phyloP scores from a whole-genome alignment of 2,329 filamentous ascomycete species.

The Colletotrichum cereale region DNA sequence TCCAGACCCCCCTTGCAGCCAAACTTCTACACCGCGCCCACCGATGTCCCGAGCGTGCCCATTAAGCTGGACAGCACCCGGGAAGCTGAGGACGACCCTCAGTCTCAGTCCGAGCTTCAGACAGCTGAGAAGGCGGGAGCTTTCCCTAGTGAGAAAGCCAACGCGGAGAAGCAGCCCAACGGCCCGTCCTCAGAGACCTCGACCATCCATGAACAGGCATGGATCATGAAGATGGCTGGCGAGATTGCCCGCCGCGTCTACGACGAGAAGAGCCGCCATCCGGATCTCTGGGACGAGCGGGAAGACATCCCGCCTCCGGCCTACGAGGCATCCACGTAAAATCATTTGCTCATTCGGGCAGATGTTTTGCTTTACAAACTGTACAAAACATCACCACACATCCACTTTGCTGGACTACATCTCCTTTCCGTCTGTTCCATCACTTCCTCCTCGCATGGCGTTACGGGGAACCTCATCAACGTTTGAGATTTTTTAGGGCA shows the following conservation, averaged over 20 bases:
- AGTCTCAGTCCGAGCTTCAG: constrained; percentile 28
- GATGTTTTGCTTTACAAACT: constrained; percentile 35
- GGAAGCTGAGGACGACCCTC: constrained; percentile 39
- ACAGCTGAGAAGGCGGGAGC: constrained; percentile 44
- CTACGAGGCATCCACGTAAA: constrained; percentile 67
- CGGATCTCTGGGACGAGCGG: constrained; percentile 65
- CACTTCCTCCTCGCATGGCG: constrained; percentile 39
- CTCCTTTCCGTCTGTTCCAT: constrained; percentile 37
- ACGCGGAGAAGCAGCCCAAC: constrained; percentile 48
- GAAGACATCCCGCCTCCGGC: constrained; percentile 72
- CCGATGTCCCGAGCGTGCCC: constrained; percentile 30
- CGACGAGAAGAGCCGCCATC: constrained; percentile 79
- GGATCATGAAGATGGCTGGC: constrained; percentile 93
- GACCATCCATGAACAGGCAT: constrained; percentile 79
- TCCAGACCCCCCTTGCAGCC: constrained; percentile 50
- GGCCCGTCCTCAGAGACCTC: constrained; percentile 59
- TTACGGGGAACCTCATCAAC: constrained; percentile 13
- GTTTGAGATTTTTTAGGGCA: neutral
- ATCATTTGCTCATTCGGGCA: constrained; percentile 20
- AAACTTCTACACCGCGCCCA: constrained; percentile 49
- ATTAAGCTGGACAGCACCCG: constrained; percentile 31
- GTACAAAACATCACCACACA: constrained; percentile 26
- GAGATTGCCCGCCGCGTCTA: constrained; percentile 91
- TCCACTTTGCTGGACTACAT: constrained; percentile 24
- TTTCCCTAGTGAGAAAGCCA: constrained; percentile 47